Base-by-base conservation (phyloP, 2,329 filamentous ascomycete species). In the Oidium heveae region DNA sequence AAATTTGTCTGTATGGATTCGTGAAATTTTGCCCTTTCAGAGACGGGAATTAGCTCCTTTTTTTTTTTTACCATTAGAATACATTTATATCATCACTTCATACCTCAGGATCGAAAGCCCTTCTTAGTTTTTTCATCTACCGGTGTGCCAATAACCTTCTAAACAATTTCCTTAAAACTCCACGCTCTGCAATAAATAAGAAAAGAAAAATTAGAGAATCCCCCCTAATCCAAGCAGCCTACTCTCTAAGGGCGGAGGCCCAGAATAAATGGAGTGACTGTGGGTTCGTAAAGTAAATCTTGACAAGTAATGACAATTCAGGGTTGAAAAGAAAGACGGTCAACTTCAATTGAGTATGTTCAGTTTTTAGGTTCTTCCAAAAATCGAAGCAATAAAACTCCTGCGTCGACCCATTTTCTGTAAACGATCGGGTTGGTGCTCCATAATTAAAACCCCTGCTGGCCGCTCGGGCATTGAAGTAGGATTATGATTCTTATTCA, bases 341-440 rank as follows among this genome's bases (percentile, higher is more conserved):
- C 24, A 28, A 3, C 24, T 6, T 28, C 24, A 6, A 28, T 28
- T 28, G 24, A 28, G 6, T 28, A 3, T 28, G 3, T 28, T 28
- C 24, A 28, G 24, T 28, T 28, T 3, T 6, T 28, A 28, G 24
- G 53, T 54, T 39, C 56, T 65, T 13, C 67, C 65, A 60, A 74
- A 72, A 10, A 74, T 60, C 3, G 64, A 65, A 3, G 69, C 66
- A 36, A 73, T 68, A 47, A 74, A 73, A 58, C 71, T 74, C 62
- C 68, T 73, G 58, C 68, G 69, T 52, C 66, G 64, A 34, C 64
- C 67, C 33, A 71, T 60, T 43, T 61, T 65, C 55, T 62, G 61
- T 6, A 53, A 58, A 55, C 60, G 61, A 36, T 62, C 58, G 12
- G 61, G 57, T 37, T 63, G 60, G 12, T 41, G 50, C 56, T 63